Base-by-base conservation (phyloP, 768 basidiomycete genomes). In the Candolleomyces aberdarensis region DNA sequence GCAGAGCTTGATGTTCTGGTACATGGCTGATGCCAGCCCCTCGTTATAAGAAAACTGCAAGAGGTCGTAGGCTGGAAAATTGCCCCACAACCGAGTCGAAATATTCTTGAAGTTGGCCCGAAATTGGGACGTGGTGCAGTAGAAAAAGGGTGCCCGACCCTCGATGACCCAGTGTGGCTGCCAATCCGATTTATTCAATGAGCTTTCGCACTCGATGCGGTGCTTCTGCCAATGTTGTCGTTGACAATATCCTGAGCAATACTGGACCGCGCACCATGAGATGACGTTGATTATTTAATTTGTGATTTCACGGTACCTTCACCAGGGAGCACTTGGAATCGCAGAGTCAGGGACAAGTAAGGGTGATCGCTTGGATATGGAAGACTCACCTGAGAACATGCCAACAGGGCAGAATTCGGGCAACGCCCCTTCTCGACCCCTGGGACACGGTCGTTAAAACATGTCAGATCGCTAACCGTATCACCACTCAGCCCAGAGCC, bases 161-260 rank as follows among this genome's bases (percentile, higher is more conserved):
- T 77, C 72, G 1, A 59, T 51, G 11, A 73, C 63, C 75, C 76
- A 78, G 36, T 65, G 65, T 6, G 75, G 76, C 41, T 72, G 66
- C 76, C 77, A 78, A 46, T 62, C 61, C 3, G 50, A 20, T 47
- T 68, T 62, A 3, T 71, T 62, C 32, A 72, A 66, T 1, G 66
- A 64, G 63, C 74, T 70, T 57, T 75, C 71, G 59, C 77, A 78
- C 15, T 72, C 71, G 29, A 64, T 57, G n/a, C 72, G 71, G 62
- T 77, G 76, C 51, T 65, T 73, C 7, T 69, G 55, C 75, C 72
- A 75, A 61, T 77, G 75, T 52, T 72, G 72, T 15, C 68, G 68
- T 47, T 73, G 76, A 59, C 75, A 77, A 26, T 70, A 65, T 57
- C 65, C 70, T 9, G 74, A 76, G 49, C 74, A 76, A 61, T 76